Base-by-base conservation (phyloP, 1,139 yeast genomes). In the Kluyveromyces sp. region DNA sequence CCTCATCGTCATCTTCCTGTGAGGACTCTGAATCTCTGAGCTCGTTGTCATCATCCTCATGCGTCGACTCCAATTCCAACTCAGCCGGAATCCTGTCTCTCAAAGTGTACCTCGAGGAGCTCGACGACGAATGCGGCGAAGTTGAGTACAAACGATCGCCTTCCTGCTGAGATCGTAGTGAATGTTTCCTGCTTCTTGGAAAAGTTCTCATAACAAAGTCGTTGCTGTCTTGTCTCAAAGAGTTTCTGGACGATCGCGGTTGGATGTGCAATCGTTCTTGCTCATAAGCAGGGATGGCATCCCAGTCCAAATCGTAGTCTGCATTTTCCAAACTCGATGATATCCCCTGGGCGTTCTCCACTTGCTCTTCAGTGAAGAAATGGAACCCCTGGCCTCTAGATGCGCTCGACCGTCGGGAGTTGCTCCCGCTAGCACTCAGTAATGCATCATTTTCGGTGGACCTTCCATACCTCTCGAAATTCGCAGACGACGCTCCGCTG, bases 271-370 rank as follows among this genome's bases (percentile, higher is more conserved):
- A 33, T 54, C 69, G 51, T 40, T 60, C 58, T 36, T 70, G 70
- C 38, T 69, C 80, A 51, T 69, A 76, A 25, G 75, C 72, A 44
- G 68, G 67, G 17, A 57, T 53, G 3, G 61, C 52, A 43, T 78
- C 85, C 92, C 94, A 83, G 52, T 78, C 72, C 18, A 86, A 80
- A 57, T 83, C 82, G 55, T 77, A 75, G 47, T 71, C 76, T 19
- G 74, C 65, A 46, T 72, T 73, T 45, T 83, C 88, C 53, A 83
- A 66, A 1, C 94, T 85, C 1, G 94, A 83, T 1, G 94, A 77
- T 2, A 71, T 69, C 39, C 96, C 96, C 43, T 84, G 94, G 1
- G 97, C 96, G 47, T 73, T 70, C 56, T 83, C 89, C 39, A 92
- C 80, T 55, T 87, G 94, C 47, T 83, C 87, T 7, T 83, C 71